A percentile compares a stretch with the other conserved stretches of the same genome.
Conservation (phyloP, 495 filamentous ascomycete genomes). For the Trypethelium eluteriae region DNA sequence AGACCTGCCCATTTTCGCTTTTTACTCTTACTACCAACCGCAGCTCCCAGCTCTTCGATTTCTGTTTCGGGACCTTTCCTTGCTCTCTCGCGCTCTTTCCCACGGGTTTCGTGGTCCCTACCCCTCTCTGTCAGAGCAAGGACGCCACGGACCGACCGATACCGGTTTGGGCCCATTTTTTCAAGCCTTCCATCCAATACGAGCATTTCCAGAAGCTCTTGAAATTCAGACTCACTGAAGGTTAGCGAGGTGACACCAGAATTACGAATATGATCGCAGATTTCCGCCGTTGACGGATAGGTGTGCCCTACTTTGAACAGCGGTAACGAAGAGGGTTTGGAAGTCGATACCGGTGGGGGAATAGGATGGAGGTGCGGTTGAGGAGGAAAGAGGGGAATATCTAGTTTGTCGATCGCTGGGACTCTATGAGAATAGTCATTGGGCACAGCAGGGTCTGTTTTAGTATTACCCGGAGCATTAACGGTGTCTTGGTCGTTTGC, state of each 20-base stretch:
- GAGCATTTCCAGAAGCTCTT: constrained; percentile 75
- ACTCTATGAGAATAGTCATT: neutral
- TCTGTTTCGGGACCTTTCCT: constrained; percentile 30
- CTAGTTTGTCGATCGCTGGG: neutral
- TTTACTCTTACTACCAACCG: neutral
- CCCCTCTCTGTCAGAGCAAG: constrained; percentile 45
- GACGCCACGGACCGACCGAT: constrained; percentile 37
- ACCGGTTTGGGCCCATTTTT: constrained; percentile 26
- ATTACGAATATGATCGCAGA: constrained; percentile 62
- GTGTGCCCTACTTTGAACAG: constrained; percentile 45
- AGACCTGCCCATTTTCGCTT: neutral
- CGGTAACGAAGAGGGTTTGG: constrained; percentile 55
- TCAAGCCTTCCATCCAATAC: constrained; percentile 74
- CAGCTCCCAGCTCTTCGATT: constrained; percentile 25
- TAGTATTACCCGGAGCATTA: too few relatives aligned
- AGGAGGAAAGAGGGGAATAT: constrained; percentile 10
- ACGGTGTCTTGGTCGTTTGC: neutral
- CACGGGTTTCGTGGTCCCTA: constrained; percentile 34
- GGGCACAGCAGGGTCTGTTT: too few relatives aligned
- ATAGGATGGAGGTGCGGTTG: constrained; percentile 32
- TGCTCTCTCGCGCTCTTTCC: constrained; percentile 30
- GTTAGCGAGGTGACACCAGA: constrained; percentile 52
- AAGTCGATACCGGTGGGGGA: constrained; percentile 22
- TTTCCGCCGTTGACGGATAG: constrained; percentile 68
- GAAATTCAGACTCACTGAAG: constrained; percentile 62